Evolutionary conservation across 352 stramenopile genomes (phyloP), one percentile per base, ranked within the genome.

Genomic region (Globisporangium megalacanthum): DNA sequence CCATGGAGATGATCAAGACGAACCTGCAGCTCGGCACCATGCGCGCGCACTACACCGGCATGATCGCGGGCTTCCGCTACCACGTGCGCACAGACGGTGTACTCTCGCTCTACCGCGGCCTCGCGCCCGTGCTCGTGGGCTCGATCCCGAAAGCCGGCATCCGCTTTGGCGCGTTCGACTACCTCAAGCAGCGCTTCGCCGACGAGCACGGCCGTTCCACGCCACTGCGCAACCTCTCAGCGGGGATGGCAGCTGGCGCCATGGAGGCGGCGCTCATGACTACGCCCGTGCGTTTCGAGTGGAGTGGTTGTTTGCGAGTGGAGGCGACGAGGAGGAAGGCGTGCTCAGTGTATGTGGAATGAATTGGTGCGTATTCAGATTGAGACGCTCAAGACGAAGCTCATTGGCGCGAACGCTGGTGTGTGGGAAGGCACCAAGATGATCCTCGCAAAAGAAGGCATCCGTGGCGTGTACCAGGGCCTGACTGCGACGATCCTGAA

Each of bases 371-470:
- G 3, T 68, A 44, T n/a, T n/a, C 41, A 89, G 58, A 97, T 89
- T 70, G 90, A 99, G 63, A 99, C 96, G 20, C 75, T 99, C 7
- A 99, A 98, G 64, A 99, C 96, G 29, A 98, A 98, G 72, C 89
- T 97, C 31, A 99, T 99, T 66, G 92, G 98, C 66, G 76, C 95
- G 6, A 98, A 99, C 61, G 81, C 84, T n/a, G 79, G 89, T 7
- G 88, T 98, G 69, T 71, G 95, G 57, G 58, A 83, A 58, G 92
- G 92, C 50, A 92, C 96, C 15, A 89, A 93, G 62, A 87, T 94
- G 64, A 98, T 98, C 66, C 65, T 98, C 33, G 77, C 81, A 7
- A 95, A 82, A 14, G 93, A 98, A 68, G 95, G 95, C 15, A 72
- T 97, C 44, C 66, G 67, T 22, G 95, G 94, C 55, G 75, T 98